phyloP scores from a whole-genome alignment of 2,329 filamentous ascomycete genomes.

The Paramyrothecium roridum region DNA sequence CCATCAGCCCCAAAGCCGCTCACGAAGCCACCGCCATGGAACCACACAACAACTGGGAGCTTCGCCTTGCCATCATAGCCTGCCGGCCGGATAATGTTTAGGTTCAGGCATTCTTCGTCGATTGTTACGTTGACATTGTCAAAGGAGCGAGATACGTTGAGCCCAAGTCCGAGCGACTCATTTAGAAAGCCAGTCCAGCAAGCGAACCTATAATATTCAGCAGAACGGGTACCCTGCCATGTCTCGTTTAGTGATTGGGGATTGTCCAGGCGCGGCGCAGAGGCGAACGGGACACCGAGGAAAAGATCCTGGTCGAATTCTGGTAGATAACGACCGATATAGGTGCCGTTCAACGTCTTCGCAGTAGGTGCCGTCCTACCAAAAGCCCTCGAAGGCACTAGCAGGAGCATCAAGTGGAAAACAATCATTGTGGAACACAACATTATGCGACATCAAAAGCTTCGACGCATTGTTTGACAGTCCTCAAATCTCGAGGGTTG shows the following conservation, averaged over 20 bases:
- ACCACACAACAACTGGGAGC: constrained; percentile 59
- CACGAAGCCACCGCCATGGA: constrained; percentile 33
- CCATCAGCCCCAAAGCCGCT: not conserved
- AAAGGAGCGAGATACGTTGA: not conserved
- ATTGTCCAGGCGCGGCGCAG: not conserved
- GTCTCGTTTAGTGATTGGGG: not conserved
- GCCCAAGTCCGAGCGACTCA: not conserved
- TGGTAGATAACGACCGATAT: not conserved
- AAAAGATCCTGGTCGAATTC: not conserved
- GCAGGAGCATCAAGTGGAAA: too few species aligned
- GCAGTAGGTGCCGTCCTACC: not conserved
- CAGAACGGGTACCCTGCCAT: not conserved
- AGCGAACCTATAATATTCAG: not conserved
- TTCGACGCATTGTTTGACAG: too few species aligned
- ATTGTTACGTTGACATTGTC: not conserved
- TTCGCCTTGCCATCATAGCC: constrained; percentile 34
- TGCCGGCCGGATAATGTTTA: constrained; percentile 19
- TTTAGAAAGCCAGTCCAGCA: not conserved
- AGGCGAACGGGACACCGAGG: not conserved
- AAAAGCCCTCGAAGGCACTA: not conserved
- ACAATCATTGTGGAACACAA: too few species aligned
- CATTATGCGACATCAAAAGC: too few species aligned
- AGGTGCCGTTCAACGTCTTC: not conserved
- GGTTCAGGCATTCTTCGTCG: constrained; percentile 18
- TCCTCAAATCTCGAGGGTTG: too few species aligned